Conservation (phyloP, 306 rosid species). For the Rosa chinensis region DNA sequence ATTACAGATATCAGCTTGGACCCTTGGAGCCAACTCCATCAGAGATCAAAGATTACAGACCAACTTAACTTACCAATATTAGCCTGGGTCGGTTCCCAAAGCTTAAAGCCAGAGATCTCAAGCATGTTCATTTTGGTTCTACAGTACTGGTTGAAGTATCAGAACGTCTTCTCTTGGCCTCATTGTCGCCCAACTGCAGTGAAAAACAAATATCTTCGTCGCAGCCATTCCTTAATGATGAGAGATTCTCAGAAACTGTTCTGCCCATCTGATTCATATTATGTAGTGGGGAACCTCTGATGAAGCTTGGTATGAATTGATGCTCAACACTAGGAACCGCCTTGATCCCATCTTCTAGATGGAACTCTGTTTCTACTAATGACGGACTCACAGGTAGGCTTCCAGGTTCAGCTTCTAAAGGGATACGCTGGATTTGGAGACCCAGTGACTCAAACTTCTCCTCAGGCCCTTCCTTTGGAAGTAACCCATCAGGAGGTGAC, state of each 20-base stretch:
- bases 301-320: slow-evolving; percentile 89
- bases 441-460: slow-evolving; percentile 87
- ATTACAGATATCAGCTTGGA: slow-evolving; percentile 6
- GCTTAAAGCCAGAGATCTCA: slow-evolving; percentile 20
- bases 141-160: slow-evolving; percentile 71
- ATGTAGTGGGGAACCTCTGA: slow-evolving; percentile 66
- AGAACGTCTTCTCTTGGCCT: slow-evolving; percentile 86
- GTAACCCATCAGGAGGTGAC: slow-evolving; percentile 69
- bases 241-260: slow-evolving; percentile 65
- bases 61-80: not conserved
- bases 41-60: not conserved
- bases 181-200: slow-evolving; percentile 88
- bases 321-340: slow-evolving; percentile 75
- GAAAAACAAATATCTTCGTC: slow-evolving; percentile 82
- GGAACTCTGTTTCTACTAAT: slow-evolving; percentile 61
- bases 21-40: not conserved
- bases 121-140: slow-evolving; percentile 49
- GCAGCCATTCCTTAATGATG: slow-evolving; percentile 58
- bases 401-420: slow-evolving; percentile 57
- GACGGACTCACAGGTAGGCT: slow-evolving; percentile 52
- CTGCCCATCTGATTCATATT: slow-evolving; percentile 41
- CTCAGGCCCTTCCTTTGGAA: slow-evolving; percentile 62
- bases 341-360: slow-evolving; percentile 67
- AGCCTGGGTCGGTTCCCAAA: slow-evolving; percentile 21
- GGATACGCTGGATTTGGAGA: slow-evolving; percentile 83